Evolutionary conservation across 352 stramenopile genomes (phyloP).

Genomic region (Globisporangium paroecandrum): DNA sequence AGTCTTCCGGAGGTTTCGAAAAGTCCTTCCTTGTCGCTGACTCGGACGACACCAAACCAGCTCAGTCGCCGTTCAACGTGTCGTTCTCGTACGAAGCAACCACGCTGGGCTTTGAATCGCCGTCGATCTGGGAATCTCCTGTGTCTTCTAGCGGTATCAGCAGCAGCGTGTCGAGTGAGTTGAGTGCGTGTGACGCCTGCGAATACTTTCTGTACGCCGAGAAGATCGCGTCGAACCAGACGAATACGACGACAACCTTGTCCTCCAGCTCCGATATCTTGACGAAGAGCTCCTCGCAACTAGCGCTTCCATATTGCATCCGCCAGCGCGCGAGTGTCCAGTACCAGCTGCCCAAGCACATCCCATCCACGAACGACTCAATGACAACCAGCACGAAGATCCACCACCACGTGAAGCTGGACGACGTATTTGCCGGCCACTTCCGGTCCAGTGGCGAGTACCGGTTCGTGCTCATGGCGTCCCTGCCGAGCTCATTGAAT

Average conservation of each 20-base stretch:
- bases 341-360: constrained; percentile 19
- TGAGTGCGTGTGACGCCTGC: constrained; percentile 19
- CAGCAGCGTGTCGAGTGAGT: background rate
- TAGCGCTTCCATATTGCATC: constrained; percentile 26
- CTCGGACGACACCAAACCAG: background rate
- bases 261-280: background rate
- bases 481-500: constrained; percentile 22
- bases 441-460: constrained; percentile 31
- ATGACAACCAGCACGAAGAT: background rate
- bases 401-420: constrained; percentile 19
- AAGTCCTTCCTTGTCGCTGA: constrained; percentile 12
- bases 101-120: constrained; percentile 20
- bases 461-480: constrained; percentile 29
- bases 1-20: constrained; percentile 22
- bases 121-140: constrained; percentile 17
- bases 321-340: constrained; percentile 12
- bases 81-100: constrained; percentile 21
- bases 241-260: background rate
- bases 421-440: constrained; percentile 25
- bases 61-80: constrained; percentile 13
- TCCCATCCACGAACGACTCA: background rate
- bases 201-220: constrained; percentile 30
- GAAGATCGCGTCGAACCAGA: constrained; percentile 15
- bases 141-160: background rate
- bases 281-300: constrained; percentile 6